A percentile compares a stretch with the other conserved stretches of the same genome.
These are phyloP conservation scores for Aspergillus sp. DNA, from an alignment of 2,329 filamentous ascomycete species.

Conservation along the genomic window DNA sequence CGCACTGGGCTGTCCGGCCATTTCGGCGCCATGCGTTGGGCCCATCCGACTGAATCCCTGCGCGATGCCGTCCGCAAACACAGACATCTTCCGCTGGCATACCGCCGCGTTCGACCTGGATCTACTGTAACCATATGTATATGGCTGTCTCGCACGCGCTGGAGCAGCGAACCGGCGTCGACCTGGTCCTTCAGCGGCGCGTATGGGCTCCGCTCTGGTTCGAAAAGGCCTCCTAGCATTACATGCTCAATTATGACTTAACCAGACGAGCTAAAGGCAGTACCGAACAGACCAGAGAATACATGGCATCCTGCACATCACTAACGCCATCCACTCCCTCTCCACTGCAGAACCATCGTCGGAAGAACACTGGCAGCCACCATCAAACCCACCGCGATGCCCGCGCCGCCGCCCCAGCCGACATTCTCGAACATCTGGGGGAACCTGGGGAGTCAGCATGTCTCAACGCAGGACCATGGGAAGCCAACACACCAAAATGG, in stretches of 20 bases:
- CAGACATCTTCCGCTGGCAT: slow-evolving; percentile 11
- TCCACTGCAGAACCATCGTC: slow-evolving; percentile 18
- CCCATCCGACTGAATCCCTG: slow-evolving; percentile 3
- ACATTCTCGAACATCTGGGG: slow-evolving; percentile 24
- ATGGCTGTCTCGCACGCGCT: slow-evolving; percentile 12
- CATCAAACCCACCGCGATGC: slow-evolving; percentile 18
- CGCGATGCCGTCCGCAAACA: slow-evolving; percentile 12
- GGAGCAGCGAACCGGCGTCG: slow-evolving; percentile 3
- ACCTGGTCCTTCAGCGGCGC: background rate
- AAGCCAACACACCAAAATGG: slow-evolving; percentile 22
- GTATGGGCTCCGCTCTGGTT: too few species aligned
- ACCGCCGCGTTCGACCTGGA: slow-evolving; percentile 10
- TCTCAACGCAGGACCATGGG: too few species aligned
- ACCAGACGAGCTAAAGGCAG: too few species aligned
- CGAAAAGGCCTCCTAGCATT: too few species aligned
- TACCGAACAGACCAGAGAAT: too few species aligned
- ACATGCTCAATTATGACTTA: too few species aligned
- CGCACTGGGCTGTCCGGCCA: slow-evolving; percentile 21
- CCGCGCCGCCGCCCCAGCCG: slow-evolving; percentile 20
- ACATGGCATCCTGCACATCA: too few species aligned
- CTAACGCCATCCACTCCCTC: too few species aligned
- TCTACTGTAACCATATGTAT: slow-evolving; percentile 18
- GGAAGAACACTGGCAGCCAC: slow-evolving; percentile 21
- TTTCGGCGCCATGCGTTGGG: slow-evolving; percentile 1
- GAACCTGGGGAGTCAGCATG: slow-evolving; percentile 15